These are phyloP conservation scores for Bolboschoenus planiculmis DNA, from an alignment of 176 grass and related monocot species.

Conservation along the genomic window DNA sequence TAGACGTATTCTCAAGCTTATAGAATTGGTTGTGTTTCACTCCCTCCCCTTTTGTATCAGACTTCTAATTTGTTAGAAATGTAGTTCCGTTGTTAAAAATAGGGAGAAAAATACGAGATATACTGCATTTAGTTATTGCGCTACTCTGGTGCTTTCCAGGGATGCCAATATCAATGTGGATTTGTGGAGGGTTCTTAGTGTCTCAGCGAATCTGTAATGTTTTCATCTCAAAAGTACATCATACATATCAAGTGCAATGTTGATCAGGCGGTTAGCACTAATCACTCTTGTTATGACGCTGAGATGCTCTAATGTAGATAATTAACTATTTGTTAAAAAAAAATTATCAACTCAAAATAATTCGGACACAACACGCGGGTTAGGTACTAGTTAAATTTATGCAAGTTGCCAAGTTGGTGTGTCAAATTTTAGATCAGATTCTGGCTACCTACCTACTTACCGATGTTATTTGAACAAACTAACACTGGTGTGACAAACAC, in stretches of 20 bases:
- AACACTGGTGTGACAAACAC: neutral
- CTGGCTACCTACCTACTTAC: neutral
- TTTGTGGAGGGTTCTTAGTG: neutral
- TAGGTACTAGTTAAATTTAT: neutral
- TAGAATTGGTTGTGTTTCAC: too few species aligned
- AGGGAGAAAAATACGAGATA: neutral
- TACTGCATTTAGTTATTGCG: neutral
- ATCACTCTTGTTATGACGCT: neutral
- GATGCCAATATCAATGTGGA: neutral
- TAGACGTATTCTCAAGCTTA: too few species aligned
- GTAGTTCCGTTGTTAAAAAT: neutral
- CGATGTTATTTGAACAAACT: neutral
- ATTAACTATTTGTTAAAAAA: neutral
- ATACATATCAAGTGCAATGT: neutral
- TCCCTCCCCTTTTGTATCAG: neutral
- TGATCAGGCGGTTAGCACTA: neutral
- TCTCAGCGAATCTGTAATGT: too few species aligned
- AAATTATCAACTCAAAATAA: slow-evolving; percentile 1
- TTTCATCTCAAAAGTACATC: too few species aligned
- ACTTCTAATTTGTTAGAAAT: neutral
- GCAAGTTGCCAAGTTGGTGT: neutral
- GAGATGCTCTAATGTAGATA: neutral
- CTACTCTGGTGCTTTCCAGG: neutral
- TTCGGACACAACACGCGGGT: neutral
- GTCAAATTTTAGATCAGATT: neutral